These are phyloP conservation scores for Lophiostoma macrostomum DNA, from an alignment of 495 filamentous ascomycete genomes.

Conservation along the genomic window DNA sequence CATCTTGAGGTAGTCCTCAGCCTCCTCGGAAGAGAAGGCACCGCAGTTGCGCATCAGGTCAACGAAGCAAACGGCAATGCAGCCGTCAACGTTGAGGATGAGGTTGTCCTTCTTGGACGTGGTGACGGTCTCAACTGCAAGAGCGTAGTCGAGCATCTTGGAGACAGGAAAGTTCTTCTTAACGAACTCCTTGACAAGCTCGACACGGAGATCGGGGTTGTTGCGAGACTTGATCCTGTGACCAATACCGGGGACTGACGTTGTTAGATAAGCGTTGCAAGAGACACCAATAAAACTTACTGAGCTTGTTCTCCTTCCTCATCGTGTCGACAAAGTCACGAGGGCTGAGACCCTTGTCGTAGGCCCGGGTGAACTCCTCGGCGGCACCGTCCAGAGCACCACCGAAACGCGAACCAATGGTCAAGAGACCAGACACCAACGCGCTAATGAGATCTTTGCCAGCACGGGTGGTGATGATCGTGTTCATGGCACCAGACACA, in stretches of 20 bases:
- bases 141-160: slow-evolving; percentile 97
- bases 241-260: slow-evolving; percentile 85
- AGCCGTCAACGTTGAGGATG: slow-evolving; percentile 98
- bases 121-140: slow-evolving; percentile 96
- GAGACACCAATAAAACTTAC: slow-evolving; percentile 46
- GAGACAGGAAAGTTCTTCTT: slow-evolving; percentile 93
- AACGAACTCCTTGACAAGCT: slow-evolving; percentile 98
- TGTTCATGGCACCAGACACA: slow-evolving; percentile 99
- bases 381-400: slow-evolving; percentile 97
- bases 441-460: slow-evolving; percentile 97
- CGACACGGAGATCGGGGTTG: slow-evolving; percentile 98
- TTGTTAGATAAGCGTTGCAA: slow-evolving; percentile 37
- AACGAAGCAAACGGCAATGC: slow-evolving; percentile 97
- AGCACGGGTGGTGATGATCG: slow-evolving; percentile 98
- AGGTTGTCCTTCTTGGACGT: slow-evolving; percentile 99
- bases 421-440: slow-evolving; percentile 92
- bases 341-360: slow-evolving; percentile 95
- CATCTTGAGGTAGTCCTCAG: slow-evolving; percentile 84
- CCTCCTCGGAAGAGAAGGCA: slow-evolving; percentile 82
- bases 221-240: slow-evolving; percentile 99
- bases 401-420: slow-evolving; percentile 96
- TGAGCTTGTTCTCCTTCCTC: slow-evolving; percentile 99
- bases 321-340: slow-evolving; percentile 98
- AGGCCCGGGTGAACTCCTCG: slow-evolving; percentile 97
- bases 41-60: slow-evolving; percentile 96